A percentile compares a stretch with the other conserved stretches of the same genome.
Evolutionary conservation across 1,284 basidiomycete species (phyloP).

Genomic region (Uromyces viciae-fabae): DNA sequence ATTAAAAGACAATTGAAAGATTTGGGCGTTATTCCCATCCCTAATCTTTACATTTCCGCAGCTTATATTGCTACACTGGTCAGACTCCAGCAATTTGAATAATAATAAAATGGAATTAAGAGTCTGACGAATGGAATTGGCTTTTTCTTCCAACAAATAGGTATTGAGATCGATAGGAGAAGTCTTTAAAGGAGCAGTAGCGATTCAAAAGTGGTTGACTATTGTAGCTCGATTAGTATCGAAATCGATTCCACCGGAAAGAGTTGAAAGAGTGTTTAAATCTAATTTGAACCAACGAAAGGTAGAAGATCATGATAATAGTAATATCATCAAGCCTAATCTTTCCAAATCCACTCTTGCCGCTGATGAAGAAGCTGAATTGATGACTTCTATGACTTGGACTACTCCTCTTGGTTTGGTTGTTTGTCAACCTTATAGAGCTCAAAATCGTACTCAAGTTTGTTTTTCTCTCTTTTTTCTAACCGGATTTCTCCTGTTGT

Average conservation of each 20-base stretch:
- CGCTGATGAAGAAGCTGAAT: slow-evolving; percentile 64
- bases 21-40: slow-evolving; percentile 68
- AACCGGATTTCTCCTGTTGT: slow-evolving; percentile 46
- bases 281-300: slow-evolving; percentile 50
- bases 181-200: slow-evolving; percentile 83
- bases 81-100: slow-evolving; percentile 45
- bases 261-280: slow-evolving; percentile 54
- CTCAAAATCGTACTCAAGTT: slow-evolving; percentile 68
- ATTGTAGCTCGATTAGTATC: slow-evolving; percentile 77
- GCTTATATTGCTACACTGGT: slow-evolving; percentile 77
- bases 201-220: slow-evolving; percentile 88
- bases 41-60: slow-evolving; percentile 71
- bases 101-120: too few relatives aligned
- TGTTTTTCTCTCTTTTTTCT: background rate
- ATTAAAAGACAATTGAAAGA: slow-evolving; percentile 84
- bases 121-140: too few relatives aligned
- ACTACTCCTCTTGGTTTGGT: slow-evolving; percentile 90
- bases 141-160: slow-evolving; percentile 53
- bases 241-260: slow-evolving; percentile 75
- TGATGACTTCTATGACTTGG: slow-evolving; percentile 96
- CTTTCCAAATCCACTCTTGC: slow-evolving; percentile 40
- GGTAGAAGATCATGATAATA: background rate
- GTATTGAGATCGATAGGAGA: slow-evolving; percentile 81
- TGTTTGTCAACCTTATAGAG: slow-evolving; percentile 93
- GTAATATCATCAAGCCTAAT: slow-evolving; percentile 22